Evolutionary conservation across 2,329 filamentous ascomycete genomes (phyloP).

Genomic region (Sordariomycetes sp.): DNA sequence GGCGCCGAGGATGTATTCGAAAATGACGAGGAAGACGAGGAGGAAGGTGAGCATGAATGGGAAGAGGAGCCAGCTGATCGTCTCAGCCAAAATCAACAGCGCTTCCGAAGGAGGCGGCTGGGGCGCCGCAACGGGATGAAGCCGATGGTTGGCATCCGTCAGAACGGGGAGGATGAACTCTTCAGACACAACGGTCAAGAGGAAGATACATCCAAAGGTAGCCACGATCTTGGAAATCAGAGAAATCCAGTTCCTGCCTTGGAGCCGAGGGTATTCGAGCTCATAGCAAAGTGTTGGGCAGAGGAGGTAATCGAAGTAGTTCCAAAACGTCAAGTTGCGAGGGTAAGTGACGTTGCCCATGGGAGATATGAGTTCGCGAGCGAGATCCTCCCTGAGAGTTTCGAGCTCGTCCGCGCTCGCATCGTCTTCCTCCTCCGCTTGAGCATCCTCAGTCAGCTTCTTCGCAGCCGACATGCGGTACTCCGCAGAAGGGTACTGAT

Average conservation of each 20-base stretch:
- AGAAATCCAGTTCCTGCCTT: slow-evolving; percentile 67
- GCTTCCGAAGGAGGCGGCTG: slow-evolving; percentile 48
- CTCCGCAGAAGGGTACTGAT: slow-evolving; percentile 61
- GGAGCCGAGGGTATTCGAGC: slow-evolving; percentile 82
- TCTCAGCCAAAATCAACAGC: slow-evolving; percentile 75
- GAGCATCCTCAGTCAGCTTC: neutral
- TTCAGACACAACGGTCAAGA: slow-evolving; percentile 83
- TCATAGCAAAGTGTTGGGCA: slow-evolving; percentile 98
- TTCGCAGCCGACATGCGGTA: neutral
- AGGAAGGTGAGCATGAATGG: slow-evolving; percentile 96
- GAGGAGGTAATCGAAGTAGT: slow-evolving; percentile 80
- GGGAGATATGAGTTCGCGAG: slow-evolving; percentile 83
- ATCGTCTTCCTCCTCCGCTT: slow-evolving; percentile 1
- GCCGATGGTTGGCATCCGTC: slow-evolving; percentile 52
- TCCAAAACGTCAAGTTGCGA: slow-evolving; percentile 70
- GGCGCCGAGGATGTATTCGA: slow-evolving; percentile 90
- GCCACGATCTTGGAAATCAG: slow-evolving; percentile 79
- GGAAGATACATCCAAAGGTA: slow-evolving; percentile 92
- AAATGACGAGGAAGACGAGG: slow-evolving; percentile 94
- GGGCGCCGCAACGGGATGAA: slow-evolving; percentile 29
- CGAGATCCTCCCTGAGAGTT: slow-evolving; percentile 75
- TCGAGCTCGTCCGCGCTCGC: slow-evolving; percentile 42
- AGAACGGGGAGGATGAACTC: slow-evolving; percentile 93
- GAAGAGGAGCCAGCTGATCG: slow-evolving; percentile 84
- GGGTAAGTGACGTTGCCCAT: slow-evolving; percentile 87